Evolutionary conservation across 2,329 filamentous ascomycete genomes (phyloP), one percentile per base, ranked within the genome.

Genomic region (Phaeosphaeriaceae sp.): DNA sequence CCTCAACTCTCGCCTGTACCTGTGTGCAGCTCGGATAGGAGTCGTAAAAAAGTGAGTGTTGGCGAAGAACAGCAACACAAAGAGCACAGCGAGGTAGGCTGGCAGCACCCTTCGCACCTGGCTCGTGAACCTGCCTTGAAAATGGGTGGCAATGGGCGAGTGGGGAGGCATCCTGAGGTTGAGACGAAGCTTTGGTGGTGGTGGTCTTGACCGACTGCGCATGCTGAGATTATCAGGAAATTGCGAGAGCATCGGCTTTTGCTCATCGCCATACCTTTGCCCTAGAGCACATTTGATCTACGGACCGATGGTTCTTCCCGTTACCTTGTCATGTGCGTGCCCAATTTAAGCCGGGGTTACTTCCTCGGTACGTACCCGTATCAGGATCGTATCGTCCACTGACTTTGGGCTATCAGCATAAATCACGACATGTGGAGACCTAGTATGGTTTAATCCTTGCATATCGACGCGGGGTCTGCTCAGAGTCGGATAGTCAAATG

Each of bases 91-190:
- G 17, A 72, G 45, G 33, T 71, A 71, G 11, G 64, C 67, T 29
- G 69, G 69, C 40, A 72, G 47, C 30, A 71, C 66, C 51, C 69
- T 65, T 34, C 67, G 57, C 7, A 72, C 64, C 49, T 72, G 69
- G 16, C 66, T 65, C 28, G 68, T 71, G 39, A 72, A 50, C 46
- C 51, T 67, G 56, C 66, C 61, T 17, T 60, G 58, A 42, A 72
- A 71, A 33, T 71, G 68, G 9, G 67, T 61, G 32, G 60, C 52
- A 50, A 71, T 69, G 21, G 69, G 69, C 9, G 69, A 72, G 51
- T 65, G 60, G 13, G 58, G 56, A 50, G 62, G 61, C 68, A 71
- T 72, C 41, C 50, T 66, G 42, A 58, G 66, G 54, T 62, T 48
- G 33, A 70, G 58, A 52, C 62, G 58, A 48, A 72, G 68, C 60